Conservation (phyloP, 495 filamentous ascomycete species). For the Lophiostoma macrostomum region DNA sequence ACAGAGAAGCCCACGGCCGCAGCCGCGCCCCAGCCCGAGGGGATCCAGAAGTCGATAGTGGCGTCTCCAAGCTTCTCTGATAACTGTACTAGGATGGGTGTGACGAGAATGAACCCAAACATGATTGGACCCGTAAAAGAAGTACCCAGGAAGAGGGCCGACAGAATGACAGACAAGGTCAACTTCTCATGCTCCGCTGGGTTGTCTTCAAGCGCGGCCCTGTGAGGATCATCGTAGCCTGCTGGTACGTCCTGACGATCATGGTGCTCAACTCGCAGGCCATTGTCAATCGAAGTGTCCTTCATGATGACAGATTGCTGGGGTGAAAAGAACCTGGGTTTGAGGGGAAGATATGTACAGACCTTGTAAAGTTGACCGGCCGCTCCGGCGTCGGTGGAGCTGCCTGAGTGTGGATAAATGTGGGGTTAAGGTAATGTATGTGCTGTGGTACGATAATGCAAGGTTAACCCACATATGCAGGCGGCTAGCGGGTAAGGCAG, state of each 20-base stretch:
- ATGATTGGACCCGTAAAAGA: slow-evolving; percentile 33
- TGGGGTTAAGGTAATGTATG: no score
- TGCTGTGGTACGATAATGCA: no score
- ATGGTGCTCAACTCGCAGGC: slow-evolving; percentile 10
- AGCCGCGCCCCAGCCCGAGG: slow-evolving; percentile 32
- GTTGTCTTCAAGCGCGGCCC: slow-evolving; percentile 35
- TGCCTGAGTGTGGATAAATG: no score
- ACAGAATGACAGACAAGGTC: slow-evolving; percentile 34
- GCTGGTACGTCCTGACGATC: slow-evolving; percentile 12
- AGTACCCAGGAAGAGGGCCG: slow-evolving; percentile 39
- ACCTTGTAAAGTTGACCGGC: neutral
- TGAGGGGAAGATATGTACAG: neutral
- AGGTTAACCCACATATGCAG: no score
- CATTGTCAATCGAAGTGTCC: neutral
- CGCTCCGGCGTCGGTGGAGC: no score
- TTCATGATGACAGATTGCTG: no score
- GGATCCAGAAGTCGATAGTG: slow-evolving; percentile 23
- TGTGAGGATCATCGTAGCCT: slow-evolving; percentile 31
- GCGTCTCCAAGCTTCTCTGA: slow-evolving; percentile 23
- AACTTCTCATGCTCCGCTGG: slow-evolving; percentile 31
- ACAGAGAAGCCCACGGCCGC: slow-evolving; percentile 11
- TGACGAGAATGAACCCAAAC: slow-evolving; percentile 33
- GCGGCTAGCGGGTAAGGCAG: no score
- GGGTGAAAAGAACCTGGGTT: neutral
- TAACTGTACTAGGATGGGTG: slow-evolving; percentile 34